Conservation (phyloP, 768 basidiomycete species). For the Macrolepiota fuliginosa region DNA sequence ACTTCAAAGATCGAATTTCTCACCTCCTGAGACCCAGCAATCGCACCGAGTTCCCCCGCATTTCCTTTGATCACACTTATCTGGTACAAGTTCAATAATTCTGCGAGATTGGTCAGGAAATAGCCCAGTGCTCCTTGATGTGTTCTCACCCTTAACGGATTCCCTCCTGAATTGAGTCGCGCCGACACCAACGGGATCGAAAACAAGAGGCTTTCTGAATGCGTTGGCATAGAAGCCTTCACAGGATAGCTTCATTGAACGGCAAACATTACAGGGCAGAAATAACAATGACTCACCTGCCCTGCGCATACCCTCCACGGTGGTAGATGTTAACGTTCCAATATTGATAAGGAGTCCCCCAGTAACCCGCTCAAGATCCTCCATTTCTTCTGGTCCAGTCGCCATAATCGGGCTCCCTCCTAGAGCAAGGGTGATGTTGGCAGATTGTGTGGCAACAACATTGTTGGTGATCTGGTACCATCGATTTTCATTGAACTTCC, state of each 20-base stretch:
- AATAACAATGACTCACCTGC: slow-evolving; percentile 48
- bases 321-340: slow-evolving; percentile 63
- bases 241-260: not conserved
- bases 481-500: not conserved
- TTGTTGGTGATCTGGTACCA: slow-evolving; percentile 76
- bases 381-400: slow-evolving; percentile 77
- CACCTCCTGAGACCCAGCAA: slow-evolving; percentile 78
- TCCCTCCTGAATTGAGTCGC: slow-evolving; percentile 71
- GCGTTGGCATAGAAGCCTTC: slow-evolving; percentile 58
- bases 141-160: slow-evolving; percentile 52
- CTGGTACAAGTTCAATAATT: slow-evolving; percentile 76
- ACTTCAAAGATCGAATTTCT: not conserved
- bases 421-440: slow-evolving; percentile 85
- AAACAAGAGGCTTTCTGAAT: slow-evolving; percentile 72
- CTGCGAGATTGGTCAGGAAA: slow-evolving; percentile 28
- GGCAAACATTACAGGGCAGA: not conserved
- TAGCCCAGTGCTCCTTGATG: not conserved
- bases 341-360: slow-evolving; percentile 83
- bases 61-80: slow-evolving; percentile 94
- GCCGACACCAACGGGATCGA: slow-evolving; percentile 92
- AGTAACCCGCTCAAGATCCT: slow-evolving; percentile 64
- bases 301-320: slow-evolving; percentile 70
- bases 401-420: slow-evolving; percentile 96
- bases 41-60: slow-evolving; percentile 80
- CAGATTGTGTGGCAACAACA: slow-evolving; percentile 86